Evolutionary conservation across 176 grass and related monocot genomes (phyloP), one percentile per base, ranked within the genome.

Genomic region (Oryza meridionalis): DNA sequence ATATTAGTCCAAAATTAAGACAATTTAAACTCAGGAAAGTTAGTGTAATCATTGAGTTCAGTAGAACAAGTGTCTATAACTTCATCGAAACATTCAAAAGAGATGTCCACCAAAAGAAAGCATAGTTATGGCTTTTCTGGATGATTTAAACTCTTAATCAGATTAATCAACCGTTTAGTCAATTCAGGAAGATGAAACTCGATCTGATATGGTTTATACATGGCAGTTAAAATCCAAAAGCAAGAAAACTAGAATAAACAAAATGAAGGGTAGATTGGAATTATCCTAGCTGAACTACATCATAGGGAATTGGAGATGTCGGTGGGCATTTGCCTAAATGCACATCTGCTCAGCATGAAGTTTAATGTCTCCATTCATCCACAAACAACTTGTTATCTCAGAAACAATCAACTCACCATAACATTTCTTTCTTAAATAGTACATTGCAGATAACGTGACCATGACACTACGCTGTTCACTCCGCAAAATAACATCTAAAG

Each of bases 71-170:
- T 61, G 21, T 21, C 0, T 61, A 61, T 61, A 61, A 61, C 58
- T 61, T 61, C 51, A 32, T 44, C 5, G 61, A 59, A 25, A 12
- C 13, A 40, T 62, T 35, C 13, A 31, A 65, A 67, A 75, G 1
- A 69, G 14, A 49, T 31, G 7, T 26, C 9, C 15, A 73, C 40
- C 16, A 45, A 75, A 74, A 31, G 29, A 24, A 21, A 67, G 11
- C 3, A 65, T 21, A 7, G 6, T 19, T 55, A 67, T 3, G 13
- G 33, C 24, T 77, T 66, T 64, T 29, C 21, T 32, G 1, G 32
- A 66, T 45, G 7, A 74, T 21, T 73, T 19, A 78, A 38, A 79
- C 45, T 66, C 22, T 17, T 2, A n/a, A n/a, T n/a, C 69, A 73
- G 13, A 58, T 73, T 25, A 79, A 46, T 69, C 11, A 17, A 64